phyloP scores from a whole-genome alignment of 1,284 basidiomycete genomes.

The Cerrena zonata region DNA sequence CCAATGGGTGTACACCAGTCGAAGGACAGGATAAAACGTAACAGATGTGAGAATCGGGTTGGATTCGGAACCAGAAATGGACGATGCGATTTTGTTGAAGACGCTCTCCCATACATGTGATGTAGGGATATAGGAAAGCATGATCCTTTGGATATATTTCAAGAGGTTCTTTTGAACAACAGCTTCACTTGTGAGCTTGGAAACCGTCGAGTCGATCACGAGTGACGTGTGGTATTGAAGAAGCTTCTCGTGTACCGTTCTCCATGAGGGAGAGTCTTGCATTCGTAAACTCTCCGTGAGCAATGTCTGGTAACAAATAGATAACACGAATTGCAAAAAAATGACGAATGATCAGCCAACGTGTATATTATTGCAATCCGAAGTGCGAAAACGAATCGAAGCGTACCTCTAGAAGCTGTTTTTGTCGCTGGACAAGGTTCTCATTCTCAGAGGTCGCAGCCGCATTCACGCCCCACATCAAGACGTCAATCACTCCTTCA shows the following conservation, averaged over 20 bases:
- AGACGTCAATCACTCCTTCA: conserved; percentile 36
- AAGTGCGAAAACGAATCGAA: neutral
- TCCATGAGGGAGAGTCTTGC: conserved; percentile 30
- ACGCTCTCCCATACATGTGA: conserved; percentile 1
- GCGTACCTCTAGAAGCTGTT: neutral
- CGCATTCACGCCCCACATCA: conserved; percentile 44
- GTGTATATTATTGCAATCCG: neutral
- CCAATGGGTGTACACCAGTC: conserved; percentile 1
- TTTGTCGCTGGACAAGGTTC: no score
- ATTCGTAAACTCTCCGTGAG: conserved; percentile 45
- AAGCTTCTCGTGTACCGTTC: conserved; percentile 41
- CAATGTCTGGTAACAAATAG: no score
- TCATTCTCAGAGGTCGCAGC: no score
- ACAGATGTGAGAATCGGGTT: no score
- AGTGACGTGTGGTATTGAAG: conserved; percentile 40
- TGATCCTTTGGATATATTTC: neutral
- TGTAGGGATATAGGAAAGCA: conserved; percentile 3
- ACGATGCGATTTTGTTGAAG: neutral
- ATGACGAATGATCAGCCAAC: conserved; percentile 7
- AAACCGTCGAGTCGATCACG: conserved; percentile 18
- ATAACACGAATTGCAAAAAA: no score
- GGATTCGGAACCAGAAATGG: neutral
- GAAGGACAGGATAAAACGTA: neutral
- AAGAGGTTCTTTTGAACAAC: neutral
- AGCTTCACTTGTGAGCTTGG: neutral